These are phyloP conservation scores for Dispira simplex DNA, from an alignment of 192 early-diverging fungal species.

Conservation along the genomic window DNA sequence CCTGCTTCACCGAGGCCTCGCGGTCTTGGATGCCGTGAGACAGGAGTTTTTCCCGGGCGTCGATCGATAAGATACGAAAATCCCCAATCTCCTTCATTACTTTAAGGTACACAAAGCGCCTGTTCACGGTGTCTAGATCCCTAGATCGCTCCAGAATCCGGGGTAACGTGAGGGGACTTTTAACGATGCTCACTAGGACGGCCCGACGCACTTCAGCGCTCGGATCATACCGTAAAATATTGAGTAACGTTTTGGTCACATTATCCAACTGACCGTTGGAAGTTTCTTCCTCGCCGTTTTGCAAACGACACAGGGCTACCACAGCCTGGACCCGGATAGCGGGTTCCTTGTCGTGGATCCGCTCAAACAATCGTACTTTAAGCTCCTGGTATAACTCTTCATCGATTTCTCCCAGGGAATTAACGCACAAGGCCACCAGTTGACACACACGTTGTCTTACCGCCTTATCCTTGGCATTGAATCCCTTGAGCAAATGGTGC, in stretches of 20 bases:
- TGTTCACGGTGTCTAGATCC: constrained; percentile 60
- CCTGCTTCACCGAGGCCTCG: constrained; percentile 59
- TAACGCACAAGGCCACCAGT: constrained; percentile 54
- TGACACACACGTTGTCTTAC: constrained; percentile 64
- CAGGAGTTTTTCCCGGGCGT: constrained; percentile 56
- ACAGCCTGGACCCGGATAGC: constrained; percentile 64
- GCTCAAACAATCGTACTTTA: constrained; percentile 44
- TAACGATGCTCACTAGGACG: constrained; percentile 58
- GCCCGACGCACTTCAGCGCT: constrained; percentile 72
- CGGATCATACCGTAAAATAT: constrained; percentile 54
- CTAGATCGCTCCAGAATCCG: constrained; percentile 57
- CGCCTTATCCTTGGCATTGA: constrained; percentile 62
- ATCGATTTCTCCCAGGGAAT: constrained; percentile 60
- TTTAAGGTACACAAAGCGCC: constrained; percentile 52
- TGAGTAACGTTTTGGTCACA: constrained; percentile 43
- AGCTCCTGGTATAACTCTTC: constrained; percentile 61
- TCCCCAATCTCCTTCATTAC: constrained; percentile 50
- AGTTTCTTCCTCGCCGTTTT: constrained; percentile 36
- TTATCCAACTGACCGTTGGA: constrained; percentile 27
- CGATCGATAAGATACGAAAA: constrained; percentile 47
- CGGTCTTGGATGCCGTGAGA: constrained; percentile 68
- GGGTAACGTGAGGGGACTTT: constrained; percentile 40
- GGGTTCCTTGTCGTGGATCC: constrained; percentile 68
- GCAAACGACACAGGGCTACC: constrained; percentile 57
- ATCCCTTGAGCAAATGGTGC: constrained; percentile 51